A percentile compares a stretch with the other conserved stretches of the same genome.
Conservation (phyloP, 257 asterid genomes). For the Pogostemon cablin region DNA sequence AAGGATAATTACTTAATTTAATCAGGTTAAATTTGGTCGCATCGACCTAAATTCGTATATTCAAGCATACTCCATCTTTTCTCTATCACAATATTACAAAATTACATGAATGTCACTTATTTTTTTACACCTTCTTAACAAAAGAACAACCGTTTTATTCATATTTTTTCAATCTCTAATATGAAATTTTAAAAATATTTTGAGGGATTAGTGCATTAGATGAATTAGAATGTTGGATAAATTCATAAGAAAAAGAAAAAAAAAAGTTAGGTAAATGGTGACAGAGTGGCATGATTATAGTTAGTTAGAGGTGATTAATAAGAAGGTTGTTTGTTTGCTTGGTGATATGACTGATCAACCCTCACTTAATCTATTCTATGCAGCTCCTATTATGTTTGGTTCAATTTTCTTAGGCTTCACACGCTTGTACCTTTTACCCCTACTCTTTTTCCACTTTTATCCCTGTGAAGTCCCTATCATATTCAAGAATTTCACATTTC, state of each 20-base stretch:
- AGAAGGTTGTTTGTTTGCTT: slow-evolving; percentile 8
- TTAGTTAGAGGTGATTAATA: slow-evolving; percentile 42
- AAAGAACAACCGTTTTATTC: no score
- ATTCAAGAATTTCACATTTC: slow-evolving; percentile 42
- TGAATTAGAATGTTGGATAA: not conserved
- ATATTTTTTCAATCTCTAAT: no score
- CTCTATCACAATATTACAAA: no score
- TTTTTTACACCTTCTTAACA: no score
- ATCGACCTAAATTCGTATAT: no score
- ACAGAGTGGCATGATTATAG: slow-evolving; percentile 27
- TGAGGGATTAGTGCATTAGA: no score
- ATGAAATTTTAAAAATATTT: no score
- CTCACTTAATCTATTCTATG: slow-evolving; percentile 34
- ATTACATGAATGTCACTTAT: no score
- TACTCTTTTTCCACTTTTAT: slow-evolving; percentile 22
- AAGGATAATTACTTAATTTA: no score
- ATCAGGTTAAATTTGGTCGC: no score
- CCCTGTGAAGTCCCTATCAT: slow-evolving; percentile 43
- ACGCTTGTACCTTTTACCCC: slow-evolving; percentile 37
- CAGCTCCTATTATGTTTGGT: slow-evolving; percentile 36
- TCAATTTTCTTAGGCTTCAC: slow-evolving; percentile 27
- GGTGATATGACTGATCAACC: slow-evolving; percentile 40
- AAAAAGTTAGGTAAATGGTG: slow-evolving; percentile 27
- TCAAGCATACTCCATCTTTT: no score
- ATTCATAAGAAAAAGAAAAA: not conserved